Base-by-base conservation (phyloP, 2,329 filamentous ascomycete species). In the Dactylellina drechsleri region DNA sequence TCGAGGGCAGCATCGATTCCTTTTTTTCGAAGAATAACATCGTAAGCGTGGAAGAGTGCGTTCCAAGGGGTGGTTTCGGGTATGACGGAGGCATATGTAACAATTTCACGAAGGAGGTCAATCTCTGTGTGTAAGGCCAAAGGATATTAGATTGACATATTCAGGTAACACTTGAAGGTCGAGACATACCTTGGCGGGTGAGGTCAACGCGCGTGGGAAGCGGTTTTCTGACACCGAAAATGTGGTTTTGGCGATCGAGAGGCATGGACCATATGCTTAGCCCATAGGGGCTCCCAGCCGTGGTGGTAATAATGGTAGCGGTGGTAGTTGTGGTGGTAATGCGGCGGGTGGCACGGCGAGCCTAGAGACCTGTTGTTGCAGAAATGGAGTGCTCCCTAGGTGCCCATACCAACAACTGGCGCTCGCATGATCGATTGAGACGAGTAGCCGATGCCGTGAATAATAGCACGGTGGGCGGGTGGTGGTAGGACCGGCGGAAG, bases 51-150 rank as follows among this genome's bases (percentile, higher is more conserved):
- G 28, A 76, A 76, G 56, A 76, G 72, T 45, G 72, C 72, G 49
- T 76, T 76, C 72, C 72, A 76, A 45, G 72, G 72, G 28, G 72
- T 76, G 18, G 72, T 76, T 54, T 76, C 72, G 49, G 72, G 72
- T 76, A 76, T 70, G 36, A 65, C 65, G 28, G 72, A 68, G 43
- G 72, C 72, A 65, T 76, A 76, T 20, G 72, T 76, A 40, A 76
- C 72, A 56, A 76, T 76, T 65, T 76, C 65, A 62, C 59, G 66
- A 16, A 76, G 72, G n/a, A 76, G 64, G 43, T 70, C 57, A n/a
- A 75, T 75, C 50, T 75, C 71, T 75, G 60, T 36, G 41, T 10
- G 43, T 13, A 8, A 41, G 10, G 23, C 15, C 20, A n/a, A 20
- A 57, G 40, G 23, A n/a, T 41, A 36, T 59, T 36, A 53, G 52